phyloP scores from a whole-genome alignment of 2,329 filamentous ascomycete species.

The Colletotrichum echinochloae region DNA sequence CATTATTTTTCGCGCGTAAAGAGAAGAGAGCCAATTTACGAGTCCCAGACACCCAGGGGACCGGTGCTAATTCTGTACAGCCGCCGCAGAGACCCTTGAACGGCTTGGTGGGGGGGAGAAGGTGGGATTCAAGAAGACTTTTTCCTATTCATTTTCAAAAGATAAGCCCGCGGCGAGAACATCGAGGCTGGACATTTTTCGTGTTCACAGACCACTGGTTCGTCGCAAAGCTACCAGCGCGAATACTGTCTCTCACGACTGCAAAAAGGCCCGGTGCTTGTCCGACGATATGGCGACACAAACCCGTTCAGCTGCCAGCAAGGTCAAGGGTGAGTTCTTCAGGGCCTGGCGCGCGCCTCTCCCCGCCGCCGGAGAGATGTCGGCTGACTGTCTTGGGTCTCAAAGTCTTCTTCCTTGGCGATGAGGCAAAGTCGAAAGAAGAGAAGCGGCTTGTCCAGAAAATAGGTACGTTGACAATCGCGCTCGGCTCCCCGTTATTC shows the following conservation, averaged over 20 bases:
- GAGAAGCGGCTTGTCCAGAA: conserved; percentile 48
- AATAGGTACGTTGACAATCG: conserved; percentile 42
- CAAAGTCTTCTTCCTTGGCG: conserved; percentile 40
- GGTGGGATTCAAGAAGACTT: not conserved
- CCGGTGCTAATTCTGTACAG: not conserved
- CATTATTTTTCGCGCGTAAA: not conserved
- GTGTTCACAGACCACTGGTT: not conserved
- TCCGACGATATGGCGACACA: conserved; percentile 9
- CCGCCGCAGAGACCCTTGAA: not conserved
- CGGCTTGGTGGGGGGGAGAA: not conserved
- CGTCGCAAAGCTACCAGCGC: too few relatives aligned
- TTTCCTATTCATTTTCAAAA: not conserved
- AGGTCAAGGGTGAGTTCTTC: conserved; percentile 17
- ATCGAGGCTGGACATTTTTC: not conserved
- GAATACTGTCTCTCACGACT: not conserved
- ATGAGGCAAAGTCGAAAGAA: conserved; percentile 41
- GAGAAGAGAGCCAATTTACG: too few relatives aligned
- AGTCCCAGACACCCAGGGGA: not conserved
- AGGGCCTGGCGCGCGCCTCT: not conserved
- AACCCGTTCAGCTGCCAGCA: conserved; percentile 7
- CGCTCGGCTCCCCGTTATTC: accelerated
- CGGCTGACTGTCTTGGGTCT: not conserved
- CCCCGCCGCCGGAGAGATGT: accelerated
- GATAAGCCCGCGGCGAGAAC: not conserved
- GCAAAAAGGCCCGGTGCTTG: not conserved